Base-by-base conservation (phyloP, 2,329 filamentous ascomycete species). In the Mycosphaerelloides madeirae region DNA sequence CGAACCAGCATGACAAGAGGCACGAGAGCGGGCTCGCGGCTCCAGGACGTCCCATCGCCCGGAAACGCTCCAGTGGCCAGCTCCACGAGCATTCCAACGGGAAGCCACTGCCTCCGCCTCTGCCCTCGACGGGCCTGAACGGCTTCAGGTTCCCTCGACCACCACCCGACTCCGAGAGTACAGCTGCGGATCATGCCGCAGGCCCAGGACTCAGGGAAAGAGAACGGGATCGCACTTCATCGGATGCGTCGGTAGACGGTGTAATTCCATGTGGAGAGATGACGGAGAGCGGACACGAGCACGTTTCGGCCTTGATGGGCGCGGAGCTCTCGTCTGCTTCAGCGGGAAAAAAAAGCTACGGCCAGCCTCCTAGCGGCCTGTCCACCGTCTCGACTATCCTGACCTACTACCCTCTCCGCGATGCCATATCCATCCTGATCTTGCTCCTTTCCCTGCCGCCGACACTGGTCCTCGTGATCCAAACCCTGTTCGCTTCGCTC, bases 351-450 rank as follows among this genome's bases (percentile, higher is more conserved):
- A 49, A 49, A 63, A 84, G 83, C 66, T 79, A 41, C 41, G 76
- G 84, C 43, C 84, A 85, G 56, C 81, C 85, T 63, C 74, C 81
- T 43, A 85, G 85, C 47, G 81, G 86, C 37, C 70, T 95, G 56
- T 83, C 86, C 58, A 75, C 94, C 54, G 84, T 85, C 52, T 79
- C 87, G 56, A 95, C 89, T 43, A 91, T 97, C 59, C 80, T 97
- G 65, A 83, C 82, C 60, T 88, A 89, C 41, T 91, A 90, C 60
- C 91, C 91, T 42, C 81, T 95, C 63, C 86, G 88, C 71, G 91
- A 97, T 71, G 95, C 91, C 49, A 87, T 96, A 69, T 89, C 91
- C 64, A 95, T 97, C 61, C 81, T 97, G 66, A 95, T 96, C 69
- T 86, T 96, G 59, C 80, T 97, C 56, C 85, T 96, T 68, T 90